phyloP scores from a whole-genome alignment of 1,284 basidiomycete species.

The Trichosporon ovoides region DNA sequence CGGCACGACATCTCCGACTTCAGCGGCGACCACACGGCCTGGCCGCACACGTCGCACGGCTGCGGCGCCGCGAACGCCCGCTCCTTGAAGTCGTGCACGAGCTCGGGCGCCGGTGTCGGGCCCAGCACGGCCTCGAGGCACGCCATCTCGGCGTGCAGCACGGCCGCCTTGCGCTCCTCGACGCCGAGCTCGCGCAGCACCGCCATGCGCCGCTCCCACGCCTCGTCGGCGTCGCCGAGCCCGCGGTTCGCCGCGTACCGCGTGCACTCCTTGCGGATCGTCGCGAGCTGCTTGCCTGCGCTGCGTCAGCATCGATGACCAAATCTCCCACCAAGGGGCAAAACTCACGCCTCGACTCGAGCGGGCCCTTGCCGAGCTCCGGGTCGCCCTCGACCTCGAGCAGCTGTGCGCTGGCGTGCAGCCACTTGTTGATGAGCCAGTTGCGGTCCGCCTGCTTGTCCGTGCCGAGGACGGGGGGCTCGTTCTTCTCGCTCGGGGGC shows the following conservation, averaged over 20 bases:
- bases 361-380: slow-evolving; percentile 6
- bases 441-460: slow-evolving; percentile 16
- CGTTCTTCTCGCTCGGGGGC: slow-evolving; percentile 9
- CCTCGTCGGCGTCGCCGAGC: slow-evolving; percentile 20
- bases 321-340: neutral
- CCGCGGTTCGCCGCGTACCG: slow-evolving; percentile 15
- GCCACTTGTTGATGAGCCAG: slow-evolving; percentile 25
- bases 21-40: slow-evolving; percentile 19
- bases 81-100: slow-evolving; percentile 24
- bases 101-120: slow-evolving; percentile 15
- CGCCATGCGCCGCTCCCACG: slow-evolving; percentile 20
- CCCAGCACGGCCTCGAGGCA: slow-evolving; percentile 21
- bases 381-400: slow-evolving; percentile 7
- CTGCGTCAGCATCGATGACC: neutral
- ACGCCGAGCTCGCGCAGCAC: slow-evolving; percentile 18
- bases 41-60: slow-evolving; percentile 20
- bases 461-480: slow-evolving; percentile 11
- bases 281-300: slow-evolving; percentile 11
- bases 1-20: slow-evolving; percentile 18
- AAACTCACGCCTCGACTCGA: slow-evolving; percentile 13
- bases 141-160: slow-evolving; percentile 19
- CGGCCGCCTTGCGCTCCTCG: slow-evolving; percentile 15
- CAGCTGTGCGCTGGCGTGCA: slow-evolving; percentile 1
- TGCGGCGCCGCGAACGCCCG: slow-evolving; percentile 17
- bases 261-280: slow-evolving; percentile 9